These are phyloP conservation scores for Protomyces pachydermus DNA, from an alignment of 1,139 yeast species.

Conservation along the genomic window DNA sequence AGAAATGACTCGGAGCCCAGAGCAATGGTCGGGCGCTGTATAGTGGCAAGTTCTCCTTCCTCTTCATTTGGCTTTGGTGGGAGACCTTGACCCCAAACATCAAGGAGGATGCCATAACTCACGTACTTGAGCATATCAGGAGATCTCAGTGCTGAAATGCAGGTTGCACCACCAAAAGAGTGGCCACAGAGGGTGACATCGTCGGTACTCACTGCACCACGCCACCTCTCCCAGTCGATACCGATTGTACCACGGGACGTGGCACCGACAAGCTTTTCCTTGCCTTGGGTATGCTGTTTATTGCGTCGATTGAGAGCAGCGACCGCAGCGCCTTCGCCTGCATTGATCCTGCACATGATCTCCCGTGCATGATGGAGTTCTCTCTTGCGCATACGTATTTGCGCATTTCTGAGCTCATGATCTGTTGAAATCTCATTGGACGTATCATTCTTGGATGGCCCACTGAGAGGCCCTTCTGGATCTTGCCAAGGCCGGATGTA, in stretches of 20 bases:
- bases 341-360: conserved; percentile 2
- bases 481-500: conserved; percentile 5
- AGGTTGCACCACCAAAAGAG: conserved; percentile 23
- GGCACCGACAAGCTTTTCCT: conserved; percentile 4
- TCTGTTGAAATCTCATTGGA: conserved; percentile 17
- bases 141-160: conserved; percentile 3
- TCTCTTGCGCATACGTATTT: conserved; percentile 15
- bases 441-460: conserved; percentile 13
- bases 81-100: conserved; percentile 23
- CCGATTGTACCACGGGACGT: conserved; percentile 20
- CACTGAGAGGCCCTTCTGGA: conserved; percentile 3
- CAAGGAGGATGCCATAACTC: conserved; percentile 22
- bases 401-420: conserved; percentile 21
- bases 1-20: conserved; percentile 18
- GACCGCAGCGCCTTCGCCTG: conserved; percentile 12
- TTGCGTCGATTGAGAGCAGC: conserved; percentile 6
- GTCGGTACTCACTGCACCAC: not conserved
- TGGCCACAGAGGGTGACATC: conserved; percentile 17
- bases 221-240: conserved; percentile 19
- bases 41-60: not conserved
- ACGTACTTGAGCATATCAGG: conserved; percentile 16
- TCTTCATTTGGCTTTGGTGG: conserved; percentile 14
- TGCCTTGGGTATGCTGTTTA: not conserved
- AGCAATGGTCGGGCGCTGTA: conserved; percentile 10
- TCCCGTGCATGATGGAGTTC: conserved; percentile 12